Conservation (phyloP, 2,329 filamentous ascomycete genomes). For the Pseudopyricularia javanii region DNA sequence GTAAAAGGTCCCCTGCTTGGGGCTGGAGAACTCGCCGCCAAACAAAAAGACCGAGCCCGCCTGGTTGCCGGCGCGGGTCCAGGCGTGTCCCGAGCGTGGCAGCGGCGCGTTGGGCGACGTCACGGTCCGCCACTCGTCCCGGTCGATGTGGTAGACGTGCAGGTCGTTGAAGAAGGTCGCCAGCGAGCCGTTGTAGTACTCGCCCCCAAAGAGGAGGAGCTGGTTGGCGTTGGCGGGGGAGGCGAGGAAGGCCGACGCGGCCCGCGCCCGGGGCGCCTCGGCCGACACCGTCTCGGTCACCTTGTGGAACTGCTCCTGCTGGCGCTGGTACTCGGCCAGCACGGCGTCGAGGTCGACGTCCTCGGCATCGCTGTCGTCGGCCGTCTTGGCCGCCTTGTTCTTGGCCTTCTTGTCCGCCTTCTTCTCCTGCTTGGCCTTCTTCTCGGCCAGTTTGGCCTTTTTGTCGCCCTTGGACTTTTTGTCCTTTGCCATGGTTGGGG, state of each 20-base stretch:
- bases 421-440: slow-evolving; percentile 70
- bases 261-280: slow-evolving; percentile 63
- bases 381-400: slow-evolving; percentile 49
- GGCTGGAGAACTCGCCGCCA: slow-evolving; percentile 90
- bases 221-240: slow-evolving; percentile 80
- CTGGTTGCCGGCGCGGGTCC: slow-evolving; percentile 76
- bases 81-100: slow-evolving; percentile 85
- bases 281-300: slow-evolving; percentile 69
- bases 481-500: slow-evolving; percentile 26
- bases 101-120: slow-evolving; percentile 86
- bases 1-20: slow-evolving; percentile 96
- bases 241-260: slow-evolving; percentile 71
- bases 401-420: slow-evolving; percentile 83
- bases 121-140: slow-evolving; percentile 81
- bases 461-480: slow-evolving; percentile 29
- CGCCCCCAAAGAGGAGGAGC: slow-evolving; percentile 83
- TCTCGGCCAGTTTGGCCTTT: slow-evolving; percentile 41
- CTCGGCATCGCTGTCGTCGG: slow-evolving; percentile 74
- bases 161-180: slow-evolving; percentile 61
- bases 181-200: slow-evolving; percentile 86
- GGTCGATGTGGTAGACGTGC: slow-evolving; percentile 63
- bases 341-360: slow-evolving; percentile 90
- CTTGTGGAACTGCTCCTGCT: slow-evolving; percentile 89
- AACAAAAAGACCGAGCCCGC: slow-evolving; percentile 80
- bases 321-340: slow-evolving; percentile 81